phyloP scores from a whole-genome alignment of 2,329 filamentous ascomycete genomes.

The Didymellaceae sp. region DNA sequence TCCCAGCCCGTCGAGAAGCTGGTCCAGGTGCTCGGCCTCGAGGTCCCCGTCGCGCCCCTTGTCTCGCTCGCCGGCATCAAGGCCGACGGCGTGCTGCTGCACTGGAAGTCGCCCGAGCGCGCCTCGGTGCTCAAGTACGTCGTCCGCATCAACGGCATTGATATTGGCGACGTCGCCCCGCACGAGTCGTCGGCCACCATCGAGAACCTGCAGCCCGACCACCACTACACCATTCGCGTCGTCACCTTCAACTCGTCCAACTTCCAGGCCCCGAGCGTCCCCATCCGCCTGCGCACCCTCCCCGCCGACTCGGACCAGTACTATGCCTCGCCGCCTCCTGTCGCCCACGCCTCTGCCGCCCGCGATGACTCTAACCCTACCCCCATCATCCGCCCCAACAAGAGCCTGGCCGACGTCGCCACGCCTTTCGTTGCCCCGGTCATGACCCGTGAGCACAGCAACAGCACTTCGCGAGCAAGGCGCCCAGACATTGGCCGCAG shows the following conservation, averaged over 20 bases:
- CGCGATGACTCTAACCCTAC: slow-evolving; percentile 57
- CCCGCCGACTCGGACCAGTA: slow-evolving; percentile 52
- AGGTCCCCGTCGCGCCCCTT: slow-evolving; percentile 88
- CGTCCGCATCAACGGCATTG: slow-evolving; percentile 91
- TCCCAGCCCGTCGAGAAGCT: slow-evolving; percentile 90
- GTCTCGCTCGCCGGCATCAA: slow-evolving; percentile 91
- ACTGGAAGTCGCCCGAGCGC: slow-evolving; percentile 78
- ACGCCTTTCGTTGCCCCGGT: slow-evolving; percentile 66
- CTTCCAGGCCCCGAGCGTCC: slow-evolving; percentile 86
- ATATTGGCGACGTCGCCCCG: slow-evolving; percentile 84
- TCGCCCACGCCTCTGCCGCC: slow-evolving; percentile 51
- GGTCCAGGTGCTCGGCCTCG: slow-evolving; percentile 88
- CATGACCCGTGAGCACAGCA: slow-evolving; percentile 71
- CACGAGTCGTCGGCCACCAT: slow-evolving; percentile 90
- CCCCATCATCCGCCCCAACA: slow-evolving; percentile 60
- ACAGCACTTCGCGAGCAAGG: slow-evolving; percentile 60
- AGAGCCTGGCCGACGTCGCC: slow-evolving; percentile 64
- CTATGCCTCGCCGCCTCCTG: slow-evolving; percentile 57
- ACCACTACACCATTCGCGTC: slow-evolving; percentile 92
- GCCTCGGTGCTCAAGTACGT: slow-evolving; percentile 82
- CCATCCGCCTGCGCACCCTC: slow-evolving; percentile 81
- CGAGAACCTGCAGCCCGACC: slow-evolving; percentile 81
- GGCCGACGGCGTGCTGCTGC: slow-evolving; percentile 83
- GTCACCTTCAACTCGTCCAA: slow-evolving; percentile 90
- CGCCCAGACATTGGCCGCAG: slow-evolving; percentile 76